Evolutionary conservation across 1,284 basidiomycete species (phyloP), one percentile per base, ranked within the genome.

Genomic region (Ustilago bromivora): DNA sequence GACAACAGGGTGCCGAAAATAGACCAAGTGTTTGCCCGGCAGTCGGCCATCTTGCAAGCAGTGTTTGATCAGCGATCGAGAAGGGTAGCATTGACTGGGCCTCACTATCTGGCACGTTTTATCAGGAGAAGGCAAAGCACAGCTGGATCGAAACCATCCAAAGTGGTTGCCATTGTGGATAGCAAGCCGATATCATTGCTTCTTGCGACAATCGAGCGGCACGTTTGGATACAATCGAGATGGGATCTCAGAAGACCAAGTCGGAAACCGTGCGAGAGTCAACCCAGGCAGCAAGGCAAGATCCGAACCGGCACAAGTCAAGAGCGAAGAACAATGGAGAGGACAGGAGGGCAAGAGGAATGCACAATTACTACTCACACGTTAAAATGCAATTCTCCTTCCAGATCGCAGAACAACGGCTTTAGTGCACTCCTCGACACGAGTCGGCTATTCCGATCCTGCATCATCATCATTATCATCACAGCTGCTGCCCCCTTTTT

Each of bases 341-440:
- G 6, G 15, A 11, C 28, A 32, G 31, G 49, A 51, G 49, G 28
- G 23, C 15, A 9, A 31, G 28, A 32, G 28, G 28, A 28, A 51
- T 51, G 28, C 28, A 32, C 49, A 51, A 51, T 17, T 51, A 12
- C 10, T 49, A 32, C 11, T 51, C 49, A 32, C 11, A 13, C 11
- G 49, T 51, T 51, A 51, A 32, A 28, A n/a, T 8, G 49, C 23
- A 13, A 31, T 32, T 46, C 43, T 46, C 19, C 43, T 46, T 19
- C 43, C n/a, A 46, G 52, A 54, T 54, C 35, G 52, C 52, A 54
- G n/a, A 32, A n/a, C 52, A 54, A 54, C 52, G 23, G n/a, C 32
- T 28, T 28, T 3, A 31, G 31, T 36, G 52, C 52, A 54, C 35
- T 54, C 19, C n/a, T 54, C 52, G 52, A 54, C 52, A 54, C n/a